Evolutionary conservation across 192 early-diverging fungal species (phyloP), one percentile per base, ranked within the genome.

Genomic region (Podila epigama): DNA sequence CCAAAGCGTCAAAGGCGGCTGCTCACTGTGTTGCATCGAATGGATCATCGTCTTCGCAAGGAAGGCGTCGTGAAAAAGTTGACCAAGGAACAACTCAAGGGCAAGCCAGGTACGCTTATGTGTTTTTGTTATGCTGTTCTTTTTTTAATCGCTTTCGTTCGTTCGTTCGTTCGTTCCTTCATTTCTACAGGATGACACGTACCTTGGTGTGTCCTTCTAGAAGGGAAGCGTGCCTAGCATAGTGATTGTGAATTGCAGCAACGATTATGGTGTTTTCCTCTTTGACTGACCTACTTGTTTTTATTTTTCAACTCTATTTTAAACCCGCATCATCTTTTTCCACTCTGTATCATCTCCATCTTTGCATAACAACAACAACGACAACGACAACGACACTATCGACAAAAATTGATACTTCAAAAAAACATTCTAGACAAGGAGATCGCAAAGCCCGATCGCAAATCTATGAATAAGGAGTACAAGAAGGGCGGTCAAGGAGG

Each of bases 101-200:
- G 80, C 52, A 82, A 82, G 53, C 75, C 65, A 69, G 81, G 81
- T 79, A 69, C 8, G 40, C n/a, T n/a, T n/a, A n/a, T n/a, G n/a
- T n/a, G n/a, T n/a, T n/a, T n/a, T n/a, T n/a, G 22, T 29, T 54
- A 22, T 54, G 27, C 31, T 5, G 27, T 54, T 6, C 31, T 29
- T 54, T 54, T 31, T 31, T 15, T 54, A 6, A 54, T 31, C 9
- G 27, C 32, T 29, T 16, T 54, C 48, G 12, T 29, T n/a, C n/a
- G n/a, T n/a, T 42, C 41, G n/a, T n/a, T 42, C 41, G 12, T 42
- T 42, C 41, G 12, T 42, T 16, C n/a, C 13, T 42, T 42, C n/a
- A n/a, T n/a, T n/a, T n/a, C n/a, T n/a, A n/a, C n/a, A n/a, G n/a
- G n/a, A n/a, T n/a, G n/a, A n/a, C n/a, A n/a, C n/a, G n/a, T n/a